Evolutionary conservation across 2,329 filamentous ascomycete species (phyloP), one percentile per base, ranked within the genome.

Genomic region (Pezicula carpinea): DNA sequence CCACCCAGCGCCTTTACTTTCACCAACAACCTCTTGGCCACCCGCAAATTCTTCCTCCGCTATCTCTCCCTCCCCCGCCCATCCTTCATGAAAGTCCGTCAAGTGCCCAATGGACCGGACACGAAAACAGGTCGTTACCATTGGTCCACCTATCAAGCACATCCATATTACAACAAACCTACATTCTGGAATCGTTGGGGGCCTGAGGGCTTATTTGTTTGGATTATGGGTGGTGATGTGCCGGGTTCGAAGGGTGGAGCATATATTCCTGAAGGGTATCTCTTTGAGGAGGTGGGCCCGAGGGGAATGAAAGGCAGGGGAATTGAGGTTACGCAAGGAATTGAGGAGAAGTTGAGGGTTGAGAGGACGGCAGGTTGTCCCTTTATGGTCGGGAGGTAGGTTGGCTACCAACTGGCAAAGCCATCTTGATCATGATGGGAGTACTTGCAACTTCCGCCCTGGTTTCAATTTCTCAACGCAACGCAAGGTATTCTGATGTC

Each of bases 141-240:
- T 44, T 62, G 66, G 57, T 62, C 67, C 0, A 54, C 69, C 32
- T 87, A 80, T 65, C 72, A 82, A 21, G 76, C 79, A 10, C 76
- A 80, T 39, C 85, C 85, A 2, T 87, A 78, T 65, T 88, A 87
- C 63, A 70, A 78, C 19, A 72, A 76, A 50, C 72, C 73, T 22
- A 84, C 76, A 0, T 63, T 77, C 34, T 79, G 74, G 78, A 79
- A 74, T 57, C 77, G 79, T 49, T 89, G 77, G 80, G 79, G 78
- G 2, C 82, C 74, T 0, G 62, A 64, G 49, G 81, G 74, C 0
- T 74, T 74, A 71, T 48, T 78, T 4, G 61, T 68, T 17, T 62
- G 73, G 59, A 41, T 67, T 6, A 53, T 62, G 39, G 76, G 75
- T 7, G 73, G 69, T 1, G 66, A 66, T 23, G 51, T 78, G 1